A percentile compares a stretch with the other conserved stretches of the same genome.
Conservation (phyloP, 306 rosid species). For the Sphenostylis stenocarpa region DNA sequence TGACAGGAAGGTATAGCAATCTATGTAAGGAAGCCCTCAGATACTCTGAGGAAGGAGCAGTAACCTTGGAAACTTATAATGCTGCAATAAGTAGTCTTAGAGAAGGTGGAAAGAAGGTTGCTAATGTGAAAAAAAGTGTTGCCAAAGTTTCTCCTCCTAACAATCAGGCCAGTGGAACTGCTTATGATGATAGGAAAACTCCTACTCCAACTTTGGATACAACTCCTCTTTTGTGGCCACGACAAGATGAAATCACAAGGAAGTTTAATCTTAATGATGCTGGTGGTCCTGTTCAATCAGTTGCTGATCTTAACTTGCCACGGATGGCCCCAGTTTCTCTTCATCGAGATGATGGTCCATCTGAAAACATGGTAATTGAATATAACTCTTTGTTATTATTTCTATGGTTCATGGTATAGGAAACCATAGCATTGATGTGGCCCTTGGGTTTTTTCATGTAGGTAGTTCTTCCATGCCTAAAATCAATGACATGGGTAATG, state of each 20-base stretch:
- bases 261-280: constrained; percentile 81
- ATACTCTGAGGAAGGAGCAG: constrained; percentile 91
- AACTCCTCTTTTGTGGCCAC: constrained; percentile 89
- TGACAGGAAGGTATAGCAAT: constrained; percentile 62
- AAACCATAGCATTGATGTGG: constrained; percentile 30
- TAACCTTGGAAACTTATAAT: constrained; percentile 71
- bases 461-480: constrained; percentile 86
- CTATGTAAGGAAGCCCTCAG: constrained; percentile 80
- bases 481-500: constrained; percentile 99
- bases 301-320: constrained; percentile 81
- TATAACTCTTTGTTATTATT: not conserved
- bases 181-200: constrained; percentile 64
- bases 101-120: constrained; percentile 77
- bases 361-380: constrained; percentile 66
- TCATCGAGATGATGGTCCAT: constrained; percentile 79
- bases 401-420: constrained; percentile 14
- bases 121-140: constrained; percentile 59
- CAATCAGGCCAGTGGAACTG: constrained; percentile 52
- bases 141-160: constrained; percentile 73
- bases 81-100: constrained; percentile 68
- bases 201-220: constrained; percentile 54
- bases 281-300: constrained; percentile 60
- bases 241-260: constrained; percentile 68
- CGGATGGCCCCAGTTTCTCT: constrained; percentile 87
- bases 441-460: constrained; percentile 35